Evolutionary conservation across 495 filamentous ascomycete species (phyloP), one percentile per base, ranked within the genome.

Genomic region (Sphaerosporella brunnea): DNA sequence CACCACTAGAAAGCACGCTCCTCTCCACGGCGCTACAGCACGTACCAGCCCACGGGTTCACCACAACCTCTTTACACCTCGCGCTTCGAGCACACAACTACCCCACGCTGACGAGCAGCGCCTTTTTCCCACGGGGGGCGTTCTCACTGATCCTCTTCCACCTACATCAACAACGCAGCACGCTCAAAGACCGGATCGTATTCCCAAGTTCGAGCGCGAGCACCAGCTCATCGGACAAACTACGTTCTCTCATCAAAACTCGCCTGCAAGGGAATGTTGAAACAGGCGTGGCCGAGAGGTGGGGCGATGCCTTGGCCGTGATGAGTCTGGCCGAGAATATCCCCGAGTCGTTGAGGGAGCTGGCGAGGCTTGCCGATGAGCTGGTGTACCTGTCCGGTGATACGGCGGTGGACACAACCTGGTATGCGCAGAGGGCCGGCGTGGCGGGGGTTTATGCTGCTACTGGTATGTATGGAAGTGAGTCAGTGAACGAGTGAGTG

Each of bases 381-480:
- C 88, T 97, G 23, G 77, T 79, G 62, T 81, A 72, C 53, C 74
- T 94, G 2, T 75, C 92, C 0, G 84, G 84, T 35, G 92, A 95
- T 61, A 65, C 65, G 3, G 73, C 75, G 11, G 80, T 94, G 51
- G 87, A 95, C 59, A 71, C 75, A 0, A 73, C 72, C 9, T 96
- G 90, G 90, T 97, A 96, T 61, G 82, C 85, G 46, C 90, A 90
- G 62, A 77, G 90, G 4, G 74, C 79, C 4, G 75, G 74, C 1
- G 67, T 96, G 3, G 73, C 80, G 2, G 69, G 75, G 9, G 75
- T 94, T 53, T 97, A 96, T 60, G 81, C 84, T 20, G 79, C 77
- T 32, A 74, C 79, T 28, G 56, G 56, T 60, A 37, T 46, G 57
- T 18, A 4, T 26, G 32, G 23, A 3, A 2, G 8, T 26, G 3